phyloP scores from a whole-genome alignment of 2,329 filamentous ascomycete genomes.

The Calonectria hongkongensis region DNA sequence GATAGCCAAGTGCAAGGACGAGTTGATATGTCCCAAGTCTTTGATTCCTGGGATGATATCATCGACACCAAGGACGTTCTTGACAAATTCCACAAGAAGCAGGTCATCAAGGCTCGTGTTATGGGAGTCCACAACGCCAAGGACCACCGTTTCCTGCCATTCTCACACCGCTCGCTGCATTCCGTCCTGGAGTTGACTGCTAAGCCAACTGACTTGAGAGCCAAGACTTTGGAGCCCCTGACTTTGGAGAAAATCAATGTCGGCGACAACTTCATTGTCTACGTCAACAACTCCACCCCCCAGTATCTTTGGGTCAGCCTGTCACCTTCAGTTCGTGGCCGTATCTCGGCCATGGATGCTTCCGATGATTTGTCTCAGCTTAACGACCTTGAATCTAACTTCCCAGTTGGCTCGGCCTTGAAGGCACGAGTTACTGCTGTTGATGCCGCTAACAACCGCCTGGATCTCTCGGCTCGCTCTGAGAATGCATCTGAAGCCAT shows the following conservation, averaged over 20 bases:
- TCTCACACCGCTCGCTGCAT: slow-evolving; percentile 88
- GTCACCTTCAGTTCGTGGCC: slow-evolving; percentile 89
- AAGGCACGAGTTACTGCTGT: slow-evolving; percentile 86
- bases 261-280: slow-evolving; percentile 85
- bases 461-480: slow-evolving; percentile 90
- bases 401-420: slow-evolving; percentile 92
- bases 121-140: slow-evolving; percentile 92
- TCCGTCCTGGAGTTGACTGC: slow-evolving; percentile 91
- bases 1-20: slow-evolving; percentile 87
- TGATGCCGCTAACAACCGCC: slow-evolving; percentile 81
- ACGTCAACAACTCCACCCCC: slow-evolving; percentile 90
- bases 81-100: slow-evolving; percentile 80
- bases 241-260: slow-evolving; percentile 83
- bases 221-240: slow-evolving; percentile 69
- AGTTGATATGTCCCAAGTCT: slow-evolving; percentile 92
- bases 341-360: slow-evolving; percentile 87
- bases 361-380: slow-evolving; percentile 90
- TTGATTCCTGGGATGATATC: slow-evolving; percentile 92
- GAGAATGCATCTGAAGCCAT: slow-evolving; percentile 69
- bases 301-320: slow-evolving; percentile 93
- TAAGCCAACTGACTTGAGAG: slow-evolving; percentile 80
- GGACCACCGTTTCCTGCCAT: slow-evolving; percentile 92
- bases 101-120: slow-evolving; percentile 83
- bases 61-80: slow-evolving; percentile 87
- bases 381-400: slow-evolving; percentile 84